Evolutionary conservation across 1,139 yeast genomes (phyloP).

Genomic region (Candida smagusa): DNA sequence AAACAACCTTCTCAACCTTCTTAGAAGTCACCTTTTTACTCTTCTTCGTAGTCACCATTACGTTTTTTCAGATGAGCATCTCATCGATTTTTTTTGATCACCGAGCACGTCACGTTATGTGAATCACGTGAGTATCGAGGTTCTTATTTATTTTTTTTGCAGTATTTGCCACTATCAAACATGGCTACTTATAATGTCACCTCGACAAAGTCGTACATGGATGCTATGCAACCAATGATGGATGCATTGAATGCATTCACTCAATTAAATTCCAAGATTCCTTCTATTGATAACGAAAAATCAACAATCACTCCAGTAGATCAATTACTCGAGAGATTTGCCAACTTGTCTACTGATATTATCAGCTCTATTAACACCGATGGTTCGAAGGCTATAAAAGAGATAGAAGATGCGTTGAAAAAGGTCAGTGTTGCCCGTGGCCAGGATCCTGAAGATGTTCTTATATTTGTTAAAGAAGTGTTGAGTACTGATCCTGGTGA

Average conservation of each 20-base stretch:
- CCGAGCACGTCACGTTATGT: too few species aligned
- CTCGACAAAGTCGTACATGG: slow-evolving; percentile 76
- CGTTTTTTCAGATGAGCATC: slow-evolving; percentile 7
- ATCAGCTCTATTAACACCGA: slow-evolving; percentile 30
- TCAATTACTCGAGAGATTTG: slow-evolving; percentile 25
- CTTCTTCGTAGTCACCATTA: slow-evolving; percentile 9
- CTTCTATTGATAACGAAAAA: slow-evolving; percentile 33
- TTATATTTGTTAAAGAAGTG: slow-evolving; percentile 22
- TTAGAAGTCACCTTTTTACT: slow-evolving; percentile 5
- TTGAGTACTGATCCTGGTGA: slow-evolving; percentile 35
- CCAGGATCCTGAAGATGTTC: slow-evolving; percentile 22
- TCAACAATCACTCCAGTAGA: slow-evolving; percentile 27
- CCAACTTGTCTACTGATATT: slow-evolving; percentile 29
- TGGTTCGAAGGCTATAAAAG: slow-evolving; percentile 7
- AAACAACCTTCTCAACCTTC: slow-evolving; percentile 2
- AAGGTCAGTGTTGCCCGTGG: slow-evolving; percentile 26
- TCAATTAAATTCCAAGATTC: slow-evolving; percentile 21
- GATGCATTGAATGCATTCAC: slow-evolving; percentile 38
- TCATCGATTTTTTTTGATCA: slow-evolving; percentile 15
- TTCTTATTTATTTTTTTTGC: too few species aligned
- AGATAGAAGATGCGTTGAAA: slow-evolving; percentile 26
- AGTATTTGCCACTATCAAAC: slow-evolving; percentile 4
- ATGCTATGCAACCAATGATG: slow-evolving; percentile 69
- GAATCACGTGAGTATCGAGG: too few species aligned
- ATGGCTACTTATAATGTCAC: slow-evolving; percentile 45